phyloP scores from a whole-genome alignment of 768 basidiomycete species.

The Tricholoma furcatifolium region DNA sequence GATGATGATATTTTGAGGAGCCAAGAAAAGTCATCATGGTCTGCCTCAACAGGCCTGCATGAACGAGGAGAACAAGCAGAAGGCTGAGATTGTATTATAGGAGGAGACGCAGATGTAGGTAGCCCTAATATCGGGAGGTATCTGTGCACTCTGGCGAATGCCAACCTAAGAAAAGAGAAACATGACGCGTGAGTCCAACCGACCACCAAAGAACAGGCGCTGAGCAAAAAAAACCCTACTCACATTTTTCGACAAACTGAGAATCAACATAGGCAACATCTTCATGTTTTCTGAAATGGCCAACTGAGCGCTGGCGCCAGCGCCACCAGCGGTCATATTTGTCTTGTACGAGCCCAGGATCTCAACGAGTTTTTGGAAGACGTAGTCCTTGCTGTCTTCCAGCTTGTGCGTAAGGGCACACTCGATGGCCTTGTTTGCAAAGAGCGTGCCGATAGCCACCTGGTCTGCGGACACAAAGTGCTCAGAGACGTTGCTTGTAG shows the following conservation, averaged over 20 bases:
- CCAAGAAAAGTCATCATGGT: constrained; percentile 73
- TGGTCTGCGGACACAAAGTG: constrained; percentile 90
- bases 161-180: constrained; percentile 62
- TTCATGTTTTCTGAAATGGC: constrained; percentile 93
- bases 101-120: constrained; percentile 26
- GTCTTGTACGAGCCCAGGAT: constrained; percentile 88
- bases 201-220: neutral
- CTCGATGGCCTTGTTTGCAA: constrained; percentile 94
- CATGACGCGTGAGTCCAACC: too few species aligned
- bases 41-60: constrained; percentile 44
- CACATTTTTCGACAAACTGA: constrained; percentile 94
- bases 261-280: constrained; percentile 86
- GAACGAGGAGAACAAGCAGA: constrained; percentile 19
- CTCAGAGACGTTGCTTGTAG: constrained; percentile 85
- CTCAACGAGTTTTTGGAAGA: constrained; percentile 81
- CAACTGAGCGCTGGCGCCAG: constrained; percentile 91
- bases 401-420: constrained; percentile 80
- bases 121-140: constrained; percentile 93
- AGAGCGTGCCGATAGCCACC: constrained; percentile 76
- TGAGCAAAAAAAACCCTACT: constrained; percentile 20
- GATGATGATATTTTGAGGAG: constrained; percentile 65
- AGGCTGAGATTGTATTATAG: constrained; percentile 17
- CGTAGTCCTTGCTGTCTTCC: constrained; percentile 86
- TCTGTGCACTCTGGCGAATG: constrained; percentile 92
- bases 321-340: constrained; percentile 92